phyloP scores from a whole-genome alignment of 805 yeast species.

The Cyberlindnera galapagoensis region DNA sequence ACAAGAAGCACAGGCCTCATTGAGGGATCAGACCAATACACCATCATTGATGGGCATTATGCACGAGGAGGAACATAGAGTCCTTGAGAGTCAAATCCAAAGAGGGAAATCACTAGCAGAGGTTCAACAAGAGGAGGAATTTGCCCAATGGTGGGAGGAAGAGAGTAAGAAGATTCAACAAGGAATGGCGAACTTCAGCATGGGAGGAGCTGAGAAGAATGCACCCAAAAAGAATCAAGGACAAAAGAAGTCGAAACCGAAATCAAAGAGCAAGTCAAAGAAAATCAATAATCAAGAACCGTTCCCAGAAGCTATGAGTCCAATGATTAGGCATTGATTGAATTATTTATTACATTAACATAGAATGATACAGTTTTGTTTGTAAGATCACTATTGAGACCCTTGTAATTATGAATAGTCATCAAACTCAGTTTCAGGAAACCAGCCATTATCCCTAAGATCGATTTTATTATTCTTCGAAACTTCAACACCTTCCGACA shows the following conservation, averaged over 20 bases:
- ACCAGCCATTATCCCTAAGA: slow-evolving; percentile 58
- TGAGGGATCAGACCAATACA: neutral
- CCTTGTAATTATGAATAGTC: slow-evolving; percentile 14
- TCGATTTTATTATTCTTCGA: slow-evolving; percentile 28
- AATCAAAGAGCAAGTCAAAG: slow-evolving; percentile 3
- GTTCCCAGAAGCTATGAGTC: no score
- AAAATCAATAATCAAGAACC: slow-evolving; percentile 3
- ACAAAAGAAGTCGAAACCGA: neutral
- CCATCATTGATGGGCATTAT: slow-evolving; percentile 39
- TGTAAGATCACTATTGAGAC: no score
- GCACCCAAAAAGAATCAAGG: no score
- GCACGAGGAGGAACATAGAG: slow-evolving; percentile 38
- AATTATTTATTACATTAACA: no score
- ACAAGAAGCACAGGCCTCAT: slow-evolving; percentile 14
- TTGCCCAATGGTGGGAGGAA: slow-evolving; percentile 83
- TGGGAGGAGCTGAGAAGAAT: neutral
- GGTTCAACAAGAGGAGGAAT: slow-evolving; percentile 74
- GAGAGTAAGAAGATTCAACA: slow-evolving; percentile 64
- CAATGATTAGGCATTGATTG: no score
- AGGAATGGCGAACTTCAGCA: slow-evolving; percentile 18
- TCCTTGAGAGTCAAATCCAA: slow-evolving; percentile 28
- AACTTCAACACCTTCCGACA: slow-evolving; percentile 43
- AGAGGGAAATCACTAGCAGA: slow-evolving; percentile 50
- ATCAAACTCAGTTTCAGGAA: slow-evolving; percentile 38
- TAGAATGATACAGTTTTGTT: no score